A percentile compares a stretch with the other conserved stretches of the same genome.
These are phyloP conservation scores for Paramecium tetraurelia DNA, from an alignment of 73 alveolate species.

Conservation along the genomic window DNA sequence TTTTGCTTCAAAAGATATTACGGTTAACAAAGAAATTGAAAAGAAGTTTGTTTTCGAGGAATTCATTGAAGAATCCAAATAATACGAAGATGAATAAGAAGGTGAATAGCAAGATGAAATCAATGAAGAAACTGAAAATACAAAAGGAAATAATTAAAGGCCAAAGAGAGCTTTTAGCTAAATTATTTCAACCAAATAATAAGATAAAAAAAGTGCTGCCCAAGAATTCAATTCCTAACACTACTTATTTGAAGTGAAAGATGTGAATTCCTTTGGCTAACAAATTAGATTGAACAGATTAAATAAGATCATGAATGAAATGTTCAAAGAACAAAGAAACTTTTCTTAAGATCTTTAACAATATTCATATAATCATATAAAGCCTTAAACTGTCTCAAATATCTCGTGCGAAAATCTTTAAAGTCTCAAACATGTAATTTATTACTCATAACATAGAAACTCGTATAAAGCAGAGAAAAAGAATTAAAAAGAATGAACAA, in stretches of 20 bases:
- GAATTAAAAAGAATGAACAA: conserved; percentile 4
- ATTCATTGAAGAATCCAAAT: neutral
- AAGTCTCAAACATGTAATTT: neutral
- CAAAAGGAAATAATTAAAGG: neutral
- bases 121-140: neutral
- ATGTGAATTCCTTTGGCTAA: conserved; percentile 34
- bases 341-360: neutral
- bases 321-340: conserved; percentile 15
- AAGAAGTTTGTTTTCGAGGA: neutral
- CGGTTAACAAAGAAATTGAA: neutral
- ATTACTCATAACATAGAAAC: neutral
- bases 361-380: neutral
- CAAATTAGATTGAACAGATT: conserved; percentile 3
- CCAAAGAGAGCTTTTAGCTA: conserved; percentile 22
- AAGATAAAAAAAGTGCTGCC: neutral
- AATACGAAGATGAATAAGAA: neutral
- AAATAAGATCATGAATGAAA: conserved; percentile 1
- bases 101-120: neutral
- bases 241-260: conserved; percentile 23
- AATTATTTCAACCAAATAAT: neutral
- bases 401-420: neutral
- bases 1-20: neutral
- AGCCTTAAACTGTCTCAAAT: neutral
- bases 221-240: conserved; percentile 14
- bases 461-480: neutral